A percentile compares a stretch with the other conserved stretches of the same genome.
phyloP scores from a whole-genome alignment of 2,329 filamentous ascomycete species.

The Aspergillus sp. region DNA sequence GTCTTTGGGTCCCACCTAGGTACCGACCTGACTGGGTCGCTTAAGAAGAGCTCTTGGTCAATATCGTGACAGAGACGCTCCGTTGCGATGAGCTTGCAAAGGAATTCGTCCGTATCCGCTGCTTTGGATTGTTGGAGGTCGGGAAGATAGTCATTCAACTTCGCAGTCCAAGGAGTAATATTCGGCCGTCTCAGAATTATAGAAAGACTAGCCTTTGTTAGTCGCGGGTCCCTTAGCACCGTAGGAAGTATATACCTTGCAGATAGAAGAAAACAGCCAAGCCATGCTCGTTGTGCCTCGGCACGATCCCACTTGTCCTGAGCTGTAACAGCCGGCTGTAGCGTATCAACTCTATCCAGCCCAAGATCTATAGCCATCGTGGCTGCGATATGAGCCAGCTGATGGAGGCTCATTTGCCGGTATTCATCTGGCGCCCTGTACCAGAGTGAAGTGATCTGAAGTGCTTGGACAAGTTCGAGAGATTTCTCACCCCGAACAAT shows the following conservation, averaged over 20 bases:
- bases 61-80: background rate
- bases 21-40: background rate
- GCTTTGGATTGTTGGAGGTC: background rate
- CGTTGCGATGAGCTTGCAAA: conserved; percentile 3
- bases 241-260: background rate
- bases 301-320: background rate
- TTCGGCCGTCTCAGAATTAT: conserved; percentile 9
- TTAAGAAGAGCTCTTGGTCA: background rate
- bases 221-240: background rate
- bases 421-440: conserved; percentile 10
- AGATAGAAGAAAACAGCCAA: conserved; percentile 2
- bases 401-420: conserved; percentile 6
- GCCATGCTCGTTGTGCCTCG: conserved; percentile 2
- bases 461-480: conserved; percentile 11
- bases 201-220: conserved; percentile 6
- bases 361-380: conserved; percentile 11
- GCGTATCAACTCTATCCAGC: conserved; percentile 1
- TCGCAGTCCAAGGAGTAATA: background rate
- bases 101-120: conserved; percentile 4
- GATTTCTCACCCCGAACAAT: conserved; percentile 10
- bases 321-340: background rate
- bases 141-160: conserved; percentile 5
- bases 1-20: background rate
- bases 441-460: conserved; percentile 9
- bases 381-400: conserved; percentile 4